phyloP scores from a whole-genome alignment of 805 yeast species.

The Candida mattraensis region DNA sequence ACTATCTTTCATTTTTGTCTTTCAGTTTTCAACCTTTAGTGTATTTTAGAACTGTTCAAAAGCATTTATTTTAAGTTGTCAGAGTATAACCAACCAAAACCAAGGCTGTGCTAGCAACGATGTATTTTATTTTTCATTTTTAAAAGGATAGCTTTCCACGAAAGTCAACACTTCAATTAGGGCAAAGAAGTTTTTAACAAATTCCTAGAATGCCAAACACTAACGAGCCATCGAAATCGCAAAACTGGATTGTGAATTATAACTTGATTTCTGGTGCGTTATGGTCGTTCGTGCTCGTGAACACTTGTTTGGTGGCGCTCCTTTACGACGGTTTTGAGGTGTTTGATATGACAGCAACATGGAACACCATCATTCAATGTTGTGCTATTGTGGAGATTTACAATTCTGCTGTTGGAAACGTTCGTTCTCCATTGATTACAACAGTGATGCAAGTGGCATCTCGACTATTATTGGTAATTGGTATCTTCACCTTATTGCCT shows the following conservation, averaged over 20 bases:
- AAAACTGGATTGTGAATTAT: slow-evolving; percentile 33
- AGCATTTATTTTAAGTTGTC: too few species aligned
- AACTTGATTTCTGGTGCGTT: slow-evolving; percentile 34
- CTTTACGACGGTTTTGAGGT: slow-evolving; percentile 62
- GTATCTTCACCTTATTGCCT: slow-evolving; percentile 77
- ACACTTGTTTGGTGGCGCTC: slow-evolving; percentile 23
- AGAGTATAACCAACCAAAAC: too few species aligned
- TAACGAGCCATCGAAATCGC: slow-evolving; percentile 13
- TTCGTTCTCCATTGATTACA: slow-evolving; percentile 80
- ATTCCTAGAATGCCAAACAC: too few species aligned
- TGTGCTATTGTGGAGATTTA: slow-evolving; percentile 78
- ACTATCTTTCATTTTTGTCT: too few species aligned
- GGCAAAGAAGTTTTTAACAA: too few species aligned
- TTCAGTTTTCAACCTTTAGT: too few species aligned
- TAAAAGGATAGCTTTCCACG: too few species aligned
- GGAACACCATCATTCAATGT: slow-evolving; percentile 70
- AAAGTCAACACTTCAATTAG: too few species aligned
- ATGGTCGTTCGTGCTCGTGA: slow-evolving; percentile 34
- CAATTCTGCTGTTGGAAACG: slow-evolving; percentile 77
- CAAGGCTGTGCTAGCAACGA: too few species aligned
- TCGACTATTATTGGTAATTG: slow-evolving; percentile 77
- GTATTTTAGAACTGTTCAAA: too few species aligned
- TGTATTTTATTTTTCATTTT: too few species aligned
- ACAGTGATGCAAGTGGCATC: slow-evolving; percentile 87
- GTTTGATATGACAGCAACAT: slow-evolving; percentile 55